Conservation (phyloP, 2,329 filamentous ascomycete species). For the Phaeosphaeria sp. region DNA sequence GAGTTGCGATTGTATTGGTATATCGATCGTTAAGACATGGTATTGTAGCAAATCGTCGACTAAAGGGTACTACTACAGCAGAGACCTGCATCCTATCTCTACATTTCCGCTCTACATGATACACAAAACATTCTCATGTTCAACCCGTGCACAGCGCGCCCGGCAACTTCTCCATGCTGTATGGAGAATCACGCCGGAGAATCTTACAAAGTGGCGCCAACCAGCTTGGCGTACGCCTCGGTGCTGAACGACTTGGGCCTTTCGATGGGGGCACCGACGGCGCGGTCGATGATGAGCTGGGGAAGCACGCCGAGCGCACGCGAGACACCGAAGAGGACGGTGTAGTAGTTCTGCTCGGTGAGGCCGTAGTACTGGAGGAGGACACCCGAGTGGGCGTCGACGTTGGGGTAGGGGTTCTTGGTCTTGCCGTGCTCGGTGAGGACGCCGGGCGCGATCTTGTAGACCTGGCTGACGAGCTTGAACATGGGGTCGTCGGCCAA, state of each 20-base stretch:
- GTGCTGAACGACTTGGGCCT: slow-evolving; percentile 99
- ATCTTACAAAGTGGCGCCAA: slow-evolving; percentile 84
- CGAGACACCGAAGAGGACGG: slow-evolving; percentile 98
- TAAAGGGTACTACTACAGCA: slow-evolving; percentile 38
- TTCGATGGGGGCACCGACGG: slow-evolving; percentile 95
- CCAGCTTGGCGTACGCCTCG: slow-evolving; percentile 93
- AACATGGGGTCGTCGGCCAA: slow-evolving; percentile 98
- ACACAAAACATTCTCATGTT: slow-evolving; percentile 38
- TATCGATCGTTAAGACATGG: slow-evolving; percentile 30
- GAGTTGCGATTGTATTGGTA: slow-evolving; percentile 10
- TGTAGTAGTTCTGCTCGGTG: slow-evolving; percentile 99
- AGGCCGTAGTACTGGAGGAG: slow-evolving; percentile 99
- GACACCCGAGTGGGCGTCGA: slow-evolving; percentile 98
- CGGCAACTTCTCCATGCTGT: slow-evolving; percentile 15
- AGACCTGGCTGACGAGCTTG: slow-evolving; percentile 99
- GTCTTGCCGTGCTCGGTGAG: slow-evolving; percentile 99
- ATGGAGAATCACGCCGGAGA: slow-evolving; percentile 2
- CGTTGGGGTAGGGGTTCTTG: slow-evolving; percentile 99
- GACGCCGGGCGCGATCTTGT: slow-evolving; percentile 98
- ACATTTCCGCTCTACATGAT: slow-evolving; percentile 46
- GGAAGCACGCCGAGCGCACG: slow-evolving; percentile 97
- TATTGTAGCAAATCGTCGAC: slow-evolving; percentile 34
- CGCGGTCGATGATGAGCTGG: slow-evolving; percentile 99
- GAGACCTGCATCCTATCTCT: slow-evolving; percentile 35
- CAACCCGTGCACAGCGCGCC: slow-evolving; percentile 20